These are phyloP conservation scores for Cerrena zonata DNA, from an alignment of 1,284 basidiomycete species.

Conservation along the genomic window DNA sequence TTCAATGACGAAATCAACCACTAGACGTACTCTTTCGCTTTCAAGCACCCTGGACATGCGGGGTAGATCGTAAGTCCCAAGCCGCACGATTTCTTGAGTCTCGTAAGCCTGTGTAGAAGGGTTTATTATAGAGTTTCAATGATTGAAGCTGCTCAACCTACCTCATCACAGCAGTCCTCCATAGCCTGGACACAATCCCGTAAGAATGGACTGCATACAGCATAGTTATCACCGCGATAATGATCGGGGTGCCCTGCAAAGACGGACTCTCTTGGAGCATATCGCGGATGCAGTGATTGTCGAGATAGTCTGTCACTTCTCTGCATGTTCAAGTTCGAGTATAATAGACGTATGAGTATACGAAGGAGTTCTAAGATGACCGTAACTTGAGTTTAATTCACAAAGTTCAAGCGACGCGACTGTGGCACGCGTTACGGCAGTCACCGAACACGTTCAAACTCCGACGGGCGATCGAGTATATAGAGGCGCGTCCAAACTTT, in stretches of 20 bases:
- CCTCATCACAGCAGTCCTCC: conserved; percentile 72
- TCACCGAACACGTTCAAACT: conserved; percentile 16
- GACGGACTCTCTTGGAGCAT: conserved; percentile 53
- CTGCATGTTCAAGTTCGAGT: neutral
- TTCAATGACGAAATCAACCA: neutral
- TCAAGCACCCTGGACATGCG: conserved; percentile 61
- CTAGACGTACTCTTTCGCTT: conserved; percentile 49
- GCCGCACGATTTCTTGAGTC: conserved; percentile 60
- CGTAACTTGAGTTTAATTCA: neutral
- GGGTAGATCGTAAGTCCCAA: conserved; percentile 63
- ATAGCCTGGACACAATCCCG: conserved; percentile 67
- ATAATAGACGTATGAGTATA: neutral
- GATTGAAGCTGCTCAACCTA: conserved; percentile 9
- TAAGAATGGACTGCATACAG: conserved; percentile 61
- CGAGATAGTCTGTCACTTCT: conserved; percentile 35
- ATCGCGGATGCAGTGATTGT: conserved; percentile 52
- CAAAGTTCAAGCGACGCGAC: neutral
- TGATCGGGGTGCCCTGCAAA: conserved; percentile 56
- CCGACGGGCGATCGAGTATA: conserved; percentile 22
- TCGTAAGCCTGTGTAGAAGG: conserved; percentile 46
- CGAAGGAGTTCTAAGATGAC: neutral
- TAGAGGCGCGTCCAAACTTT: conserved; percentile 18
- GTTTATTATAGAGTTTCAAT: conserved; percentile 2
- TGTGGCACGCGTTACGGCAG: conserved; percentile 2
- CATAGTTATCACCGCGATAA: conserved; percentile 53